Evolutionary conservation across 1,284 basidiomycete genomes (phyloP), one percentile per base, ranked within the genome.

Genomic region (Rhodotorula sp.): DNA sequence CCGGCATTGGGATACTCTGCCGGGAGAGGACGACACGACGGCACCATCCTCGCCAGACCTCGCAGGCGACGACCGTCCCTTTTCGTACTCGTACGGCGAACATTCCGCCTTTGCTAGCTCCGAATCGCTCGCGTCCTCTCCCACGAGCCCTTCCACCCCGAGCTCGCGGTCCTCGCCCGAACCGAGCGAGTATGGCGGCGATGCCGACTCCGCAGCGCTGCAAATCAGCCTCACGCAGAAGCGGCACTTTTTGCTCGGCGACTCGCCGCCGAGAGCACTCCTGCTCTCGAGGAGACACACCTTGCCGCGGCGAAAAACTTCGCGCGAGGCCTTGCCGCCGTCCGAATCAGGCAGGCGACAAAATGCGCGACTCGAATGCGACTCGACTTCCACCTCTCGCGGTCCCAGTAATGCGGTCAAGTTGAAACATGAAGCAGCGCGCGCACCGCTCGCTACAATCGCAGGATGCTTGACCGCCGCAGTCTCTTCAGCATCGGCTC

Each of bases 101-200:
- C 56, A 62, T 53, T 64, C 66, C 20, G 64, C 66, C 22, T 64
- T 59, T 48, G 70, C 66, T 26, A 65, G 64, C 49, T 57, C 58
- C 57, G 57, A 60, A 4, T 65, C 57, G 20, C 48, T 65, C 57
- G 18, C 7, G 1, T 46, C 62, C 7, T 56, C 49, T 12, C 33
- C 45, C 24, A 48, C 26, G n/a, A 54, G 18, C n/a, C 59, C 20
- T 1, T 60, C 69, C 24, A 26, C 46, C 6, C 20, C 26, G 15
- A 60, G 48, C 37, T 46, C 60, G 29, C 59, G 71, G 6, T 70
- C 71, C 14, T 69, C 67, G 22, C 71, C 71, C 20, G 71, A 72
- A 26, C 71, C 71, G 62, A 66, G 64, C 61, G 71, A 72, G 48
- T 72, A 51, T 10, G 49, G 61, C 65, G 71, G 57, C 48, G 64